Conservation (phyloP, 225 moss, liverwort and hornwort species). For the Sphagnum contortum region DNA sequence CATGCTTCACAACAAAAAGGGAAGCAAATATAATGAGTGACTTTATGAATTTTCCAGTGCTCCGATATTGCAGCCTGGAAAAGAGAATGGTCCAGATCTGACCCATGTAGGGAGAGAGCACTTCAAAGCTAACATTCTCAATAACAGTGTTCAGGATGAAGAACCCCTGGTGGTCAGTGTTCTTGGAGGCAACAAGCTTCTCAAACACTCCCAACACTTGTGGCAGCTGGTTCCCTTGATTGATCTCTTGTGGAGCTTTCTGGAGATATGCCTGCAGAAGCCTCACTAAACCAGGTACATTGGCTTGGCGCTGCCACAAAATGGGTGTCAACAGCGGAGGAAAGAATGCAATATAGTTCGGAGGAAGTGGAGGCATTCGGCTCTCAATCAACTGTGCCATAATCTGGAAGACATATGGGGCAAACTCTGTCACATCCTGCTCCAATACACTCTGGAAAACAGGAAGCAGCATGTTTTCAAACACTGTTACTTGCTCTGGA, state of each 20-base stretch:
- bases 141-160: constrained; percentile 95
- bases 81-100: constrained; percentile 84
- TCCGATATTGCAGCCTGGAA: constrained; percentile 59
- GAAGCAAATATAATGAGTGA: constrained; percentile 86
- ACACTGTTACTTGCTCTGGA: constrained; percentile 58
- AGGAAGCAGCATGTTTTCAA: constrained; percentile 72
- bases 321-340: constrained; percentile 57
- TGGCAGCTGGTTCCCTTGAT: constrained; percentile 54
- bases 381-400: constrained; percentile 86
- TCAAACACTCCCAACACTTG: constrained; percentile 87
- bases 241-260: constrained; percentile 84
- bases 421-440: constrained; percentile 87
- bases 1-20: constrained; percentile 85
- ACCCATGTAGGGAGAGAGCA: constrained; percentile 61
- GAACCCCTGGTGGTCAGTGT: constrained; percentile 90
- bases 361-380: constrained; percentile 66
- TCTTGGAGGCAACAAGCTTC: constrained; percentile 74
- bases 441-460: constrained; percentile 67
- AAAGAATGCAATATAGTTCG: constrained; percentile 56
- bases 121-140: constrained; percentile 76
- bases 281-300: constrained; percentile 94
- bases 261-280: constrained; percentile 92
- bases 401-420: constrained; percentile 91
- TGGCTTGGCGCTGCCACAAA: constrained; percentile 87
- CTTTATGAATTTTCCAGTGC: constrained; percentile 88